Base-by-base conservation (phyloP, 495 filamentous ascomycete species). In the Beverwykella pulmonaria region DNA sequence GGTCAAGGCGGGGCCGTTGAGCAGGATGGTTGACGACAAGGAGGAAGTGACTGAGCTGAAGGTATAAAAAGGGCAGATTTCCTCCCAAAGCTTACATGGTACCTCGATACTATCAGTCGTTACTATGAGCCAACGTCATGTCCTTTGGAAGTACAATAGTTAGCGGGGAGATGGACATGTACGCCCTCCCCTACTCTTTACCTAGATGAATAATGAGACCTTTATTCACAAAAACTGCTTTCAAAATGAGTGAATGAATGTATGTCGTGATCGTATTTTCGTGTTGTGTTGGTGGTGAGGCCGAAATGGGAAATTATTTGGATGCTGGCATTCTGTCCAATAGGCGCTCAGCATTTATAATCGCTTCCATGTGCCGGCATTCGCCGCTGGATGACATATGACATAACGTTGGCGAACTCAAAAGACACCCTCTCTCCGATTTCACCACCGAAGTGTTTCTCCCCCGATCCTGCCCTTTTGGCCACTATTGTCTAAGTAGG, bases 1-100 rank as follows among this genome's bases (percentile, higher is more conserved):
- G 83, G 90, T 92, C 1, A 92, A 90, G 81, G 77, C 77, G 27
- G 87, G 86, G 3, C 76, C 76, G 29, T 58, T 78, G 57, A 76
- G 75, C 50, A 27, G 61, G 30, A 67, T 66, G 71, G 67, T 12
- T 49, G 48, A 57, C 59, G 49, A 26, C 44, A 54, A 63, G 39
- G 56, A 70, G 19, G 68, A 67, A 46, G 7, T 46, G 19, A 20
- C 60, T n/a, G 68, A 70, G 46, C 53, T 70, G 0, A 70, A 70
- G 63, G 65, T 53, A 26, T 68, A 62, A 32, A 36, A 20, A n/a
- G 30, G 0, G 10, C 10, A 44, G 39, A 44, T 44, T 14, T 7
- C 3, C 39, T 14, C 17, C 17, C 9, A 44, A n/a, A 44, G 17
- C 39, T 34, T 34, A 12, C 12, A 34, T 5, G 12, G 32, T 34